phyloP scores from a whole-genome alignment of 352 stramenopile genomes.

The Albugo laibachii region DNA sequence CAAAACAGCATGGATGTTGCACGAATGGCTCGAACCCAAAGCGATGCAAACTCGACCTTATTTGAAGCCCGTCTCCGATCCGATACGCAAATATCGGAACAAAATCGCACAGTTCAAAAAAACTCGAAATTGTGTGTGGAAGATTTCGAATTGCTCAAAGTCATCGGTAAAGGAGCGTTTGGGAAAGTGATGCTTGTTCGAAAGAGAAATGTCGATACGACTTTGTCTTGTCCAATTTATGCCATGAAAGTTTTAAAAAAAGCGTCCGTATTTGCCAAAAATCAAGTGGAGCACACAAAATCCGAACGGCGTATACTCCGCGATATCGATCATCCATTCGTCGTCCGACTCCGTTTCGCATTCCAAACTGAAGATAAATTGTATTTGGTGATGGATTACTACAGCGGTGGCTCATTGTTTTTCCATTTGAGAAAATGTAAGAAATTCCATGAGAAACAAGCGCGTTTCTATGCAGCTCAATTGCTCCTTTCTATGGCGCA shows the following conservation, averaged over 20 bases:
- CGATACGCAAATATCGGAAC: constrained; percentile 59
- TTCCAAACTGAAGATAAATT: constrained; percentile 89
- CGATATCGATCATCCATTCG: constrained; percentile 85
- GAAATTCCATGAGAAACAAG: constrained; percentile 79
- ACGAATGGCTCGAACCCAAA: constrained; percentile 31
- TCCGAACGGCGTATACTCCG: constrained; percentile 78
- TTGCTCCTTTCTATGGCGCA: constrained; percentile 83
- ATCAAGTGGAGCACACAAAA: constrained; percentile 87
- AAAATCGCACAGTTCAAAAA: constrained; percentile 22
- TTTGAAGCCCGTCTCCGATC: constrained; percentile 25
- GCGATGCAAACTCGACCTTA: constrained; percentile 21
- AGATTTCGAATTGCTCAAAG: constrained; percentile 90
- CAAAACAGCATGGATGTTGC: constrained; percentile 6
- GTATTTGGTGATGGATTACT: constrained; percentile 88
- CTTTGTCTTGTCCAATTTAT: constrained; percentile 68
- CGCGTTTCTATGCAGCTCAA: constrained; percentile 82
- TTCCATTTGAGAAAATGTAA: constrained; percentile 83
- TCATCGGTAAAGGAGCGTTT: constrained; percentile 91
- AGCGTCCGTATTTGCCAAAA: constrained; percentile 78
- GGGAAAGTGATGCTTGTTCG: constrained; percentile 93
- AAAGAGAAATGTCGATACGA: constrained; percentile 67
- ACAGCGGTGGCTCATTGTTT: constrained; percentile 82
- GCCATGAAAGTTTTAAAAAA: constrained; percentile 92
- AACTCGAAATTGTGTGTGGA: constrained; percentile 72
- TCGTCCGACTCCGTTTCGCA: constrained; percentile 85